Evolutionary conservation across 2,329 filamentous ascomycete species (phyloP), one percentile per base, ranked within the genome.

Genomic region (Lasiodiplodia sp.): DNA sequence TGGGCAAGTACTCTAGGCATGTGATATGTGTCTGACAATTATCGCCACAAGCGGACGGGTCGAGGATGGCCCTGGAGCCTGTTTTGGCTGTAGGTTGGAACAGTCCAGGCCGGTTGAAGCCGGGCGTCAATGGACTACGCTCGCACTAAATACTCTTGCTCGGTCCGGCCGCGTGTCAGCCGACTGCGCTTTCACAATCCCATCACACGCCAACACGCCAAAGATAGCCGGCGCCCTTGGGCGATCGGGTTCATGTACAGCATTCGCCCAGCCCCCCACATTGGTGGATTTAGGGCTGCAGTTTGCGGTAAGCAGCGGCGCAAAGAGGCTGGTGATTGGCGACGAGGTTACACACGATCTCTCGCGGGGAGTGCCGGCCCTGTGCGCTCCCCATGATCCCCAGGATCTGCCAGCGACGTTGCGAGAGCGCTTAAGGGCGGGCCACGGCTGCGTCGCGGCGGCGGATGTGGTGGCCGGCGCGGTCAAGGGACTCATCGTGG

Each of bases 131-230:
- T 60, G 57, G 57, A 40, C 58, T 62, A 62, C 28, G 58, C 58
- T 62, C 40, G 58, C 58, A 64, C 60, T 64, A 64, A 64, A 52
- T 51, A 63, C 28, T 49, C 31, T 8, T 25, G 18, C 60, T 64
- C 60, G 60, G 60, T 38, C 60, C 60, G 60, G 60, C 44, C 31
- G 60, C 60, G 31, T 64, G 60, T 64, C 60, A 64, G 60, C 47
- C 60, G 60, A 64, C 60, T 25, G 60, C n/a, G 60, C 60, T 37
- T 51, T 64, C 60, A 64, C 60, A 53, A 52, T 64, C 60, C 60
- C 60, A 64, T 64, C 60, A 64, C 60, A 64, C 60, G 60, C 28
- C 25, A 34, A 40, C 8, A 23, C 40, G 40, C 58, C 28, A 25
- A 34, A 56, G 23, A 56, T 40, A 58, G 34, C 14, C 38, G 56